Evolutionary conservation across 306 rosid genomes (phyloP), one percentile per base, ranked within the genome.

Genomic region (Prunus mume): DNA sequence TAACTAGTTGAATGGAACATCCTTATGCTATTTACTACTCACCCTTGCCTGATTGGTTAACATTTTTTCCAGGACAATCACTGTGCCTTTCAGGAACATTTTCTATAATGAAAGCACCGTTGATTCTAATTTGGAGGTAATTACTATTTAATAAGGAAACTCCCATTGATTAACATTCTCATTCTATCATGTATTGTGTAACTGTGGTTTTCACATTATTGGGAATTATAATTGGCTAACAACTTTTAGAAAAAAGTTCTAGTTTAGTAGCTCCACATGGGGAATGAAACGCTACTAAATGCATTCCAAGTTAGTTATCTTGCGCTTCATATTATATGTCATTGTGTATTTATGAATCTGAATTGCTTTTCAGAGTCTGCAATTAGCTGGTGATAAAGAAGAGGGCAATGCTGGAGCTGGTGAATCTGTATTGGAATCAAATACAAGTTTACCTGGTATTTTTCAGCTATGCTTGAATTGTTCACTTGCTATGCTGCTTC

Each of bases 91-190:
- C 79, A 51, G 78, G 72, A 83, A 84, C 79, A 73, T 92, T 80
- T 74, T 81, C n/a, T 84, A 90, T 64, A 75, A 72, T 56, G 90
- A 87, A 75, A 85, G 50, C 66, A 45, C 60, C 60, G 80, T 69
- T 74, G 84, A 79, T 78, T 83, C 83, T 66, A 78, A 52, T 84
- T 27, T 78, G 61, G 88, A 89, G 93, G 98, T 90, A 63, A 86
- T 80, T 69, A 61, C 76, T 20, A 20, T 11, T 12, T 17, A 38
- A 38, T 38, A 38, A 38, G 8, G 43, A 38, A 38, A 38, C 9
- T 38, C 43, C 43, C 43, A 38, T 38, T 38, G 43, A 38, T 38
- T 38, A 38, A 6, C 43, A 38, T 38, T 38, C 2, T 38, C 43
- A 38, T 38, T 38, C 43, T 38, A 41, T 41, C 32, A 20, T 34